Conservation (phyloP, 2,329 filamentous ascomycete genomes). For the Fusarium fracticaudum region DNA sequence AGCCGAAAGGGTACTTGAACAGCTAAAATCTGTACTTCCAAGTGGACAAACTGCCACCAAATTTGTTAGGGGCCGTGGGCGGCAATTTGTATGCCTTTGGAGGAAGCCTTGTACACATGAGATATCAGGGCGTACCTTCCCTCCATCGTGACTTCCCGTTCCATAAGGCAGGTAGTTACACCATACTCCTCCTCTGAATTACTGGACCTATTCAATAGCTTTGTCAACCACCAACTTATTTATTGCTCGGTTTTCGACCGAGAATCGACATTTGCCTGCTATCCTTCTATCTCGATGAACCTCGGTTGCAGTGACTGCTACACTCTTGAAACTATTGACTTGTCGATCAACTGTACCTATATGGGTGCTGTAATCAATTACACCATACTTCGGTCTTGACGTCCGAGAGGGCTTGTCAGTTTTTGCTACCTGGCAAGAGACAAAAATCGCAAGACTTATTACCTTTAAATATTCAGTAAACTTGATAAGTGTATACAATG, state of each 20-base stretch:
- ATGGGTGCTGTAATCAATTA: neutral
- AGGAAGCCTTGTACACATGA: neutral
- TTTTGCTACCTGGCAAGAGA: neutral
- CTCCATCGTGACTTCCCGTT: neutral
- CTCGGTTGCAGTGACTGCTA: constrained; percentile 14
- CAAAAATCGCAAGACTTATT: neutral
- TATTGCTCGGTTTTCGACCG: constrained; percentile 28
- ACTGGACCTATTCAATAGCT: neutral
- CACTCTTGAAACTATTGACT: neutral
- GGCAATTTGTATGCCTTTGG: neutral
- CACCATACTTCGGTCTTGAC: neutral
- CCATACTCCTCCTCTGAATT: neutral
- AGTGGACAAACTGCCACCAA: neutral
- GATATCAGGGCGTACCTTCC: neutral
- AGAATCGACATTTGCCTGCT: neutral
- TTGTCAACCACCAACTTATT: neutral
- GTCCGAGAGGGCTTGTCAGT: neutral
- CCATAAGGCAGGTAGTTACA: neutral
- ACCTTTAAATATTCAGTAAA: neutral
- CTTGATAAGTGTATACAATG: neutral
- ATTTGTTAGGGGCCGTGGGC: neutral
- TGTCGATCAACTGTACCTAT: neutral
- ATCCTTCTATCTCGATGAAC: neutral
- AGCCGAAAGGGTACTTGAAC: neutral
- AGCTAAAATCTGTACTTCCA: neutral